phyloP scores from a whole-genome alignment of 768 basidiomycete species.

The Coprinellus micaceus region DNA sequence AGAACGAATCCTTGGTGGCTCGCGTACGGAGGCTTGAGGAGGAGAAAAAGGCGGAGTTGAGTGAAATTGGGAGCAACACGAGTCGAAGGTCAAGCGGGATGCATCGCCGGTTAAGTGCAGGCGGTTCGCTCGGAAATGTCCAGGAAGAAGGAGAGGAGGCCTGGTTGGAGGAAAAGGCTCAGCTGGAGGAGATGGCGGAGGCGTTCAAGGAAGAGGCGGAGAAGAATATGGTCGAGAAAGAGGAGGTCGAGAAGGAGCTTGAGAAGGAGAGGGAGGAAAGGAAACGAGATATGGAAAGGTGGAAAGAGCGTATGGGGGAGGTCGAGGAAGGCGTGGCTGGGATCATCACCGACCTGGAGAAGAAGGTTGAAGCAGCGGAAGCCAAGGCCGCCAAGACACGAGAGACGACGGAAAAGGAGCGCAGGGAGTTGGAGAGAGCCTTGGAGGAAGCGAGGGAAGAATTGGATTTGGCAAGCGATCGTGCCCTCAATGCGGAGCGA shows the following conservation, averaged over 20 bases:
- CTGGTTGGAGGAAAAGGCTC: conserved; percentile 70
- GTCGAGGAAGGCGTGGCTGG: conserved; percentile 67
- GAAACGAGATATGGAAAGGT: conserved; percentile 63
- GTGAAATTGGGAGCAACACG: conserved; percentile 21
- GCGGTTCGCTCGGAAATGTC: conserved; percentile 53
- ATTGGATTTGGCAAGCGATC: conserved; percentile 51
- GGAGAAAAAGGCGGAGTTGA: conserved; percentile 28
- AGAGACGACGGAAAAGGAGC: conserved; percentile 31
- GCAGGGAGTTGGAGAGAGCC: conserved; percentile 46
- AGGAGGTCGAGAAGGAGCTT: conserved; percentile 42
- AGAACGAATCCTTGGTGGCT: conserved; percentile 67
- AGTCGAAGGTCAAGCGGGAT: conserved; percentile 34
- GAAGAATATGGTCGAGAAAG: conserved; percentile 44
- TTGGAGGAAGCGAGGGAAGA: conserved; percentile 47
- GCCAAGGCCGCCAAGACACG: conserved; percentile 37
- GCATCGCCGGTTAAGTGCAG: conserved; percentile 51
- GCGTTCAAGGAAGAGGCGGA: conserved; percentile 47
- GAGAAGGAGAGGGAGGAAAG: conserved; percentile 55
- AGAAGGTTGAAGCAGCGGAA: conserved; percentile 51
- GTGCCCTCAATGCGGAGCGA: conserved; percentile 61
- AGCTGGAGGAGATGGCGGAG: conserved; percentile 49
- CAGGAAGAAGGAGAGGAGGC: conserved; percentile 64
- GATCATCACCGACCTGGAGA: conserved; percentile 64
- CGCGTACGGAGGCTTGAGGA: conserved; percentile 55
- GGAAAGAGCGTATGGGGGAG: conserved; percentile 67